Evolutionary conservation across 2,329 filamentous ascomycete species (phyloP).

Genomic region (Didymellaceae sp.): DNA sequence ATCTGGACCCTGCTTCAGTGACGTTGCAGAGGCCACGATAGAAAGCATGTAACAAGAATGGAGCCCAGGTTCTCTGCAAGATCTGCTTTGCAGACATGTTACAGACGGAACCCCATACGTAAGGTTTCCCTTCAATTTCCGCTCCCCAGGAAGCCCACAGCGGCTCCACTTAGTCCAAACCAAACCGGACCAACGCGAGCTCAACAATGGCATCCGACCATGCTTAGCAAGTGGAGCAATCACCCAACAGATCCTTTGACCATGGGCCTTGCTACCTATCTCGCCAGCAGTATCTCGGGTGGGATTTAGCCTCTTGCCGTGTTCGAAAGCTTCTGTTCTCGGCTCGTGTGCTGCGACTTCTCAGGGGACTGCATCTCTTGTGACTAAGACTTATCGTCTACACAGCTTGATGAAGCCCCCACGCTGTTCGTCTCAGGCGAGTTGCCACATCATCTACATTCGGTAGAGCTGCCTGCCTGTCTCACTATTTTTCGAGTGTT

Average conservation of each 20-base stretch:
- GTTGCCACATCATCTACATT: too few relatives aligned
- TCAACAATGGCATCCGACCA: constrained; percentile 25
- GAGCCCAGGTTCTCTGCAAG: background rate
- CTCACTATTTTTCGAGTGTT: background rate
- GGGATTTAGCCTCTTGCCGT: background rate
- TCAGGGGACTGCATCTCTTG: background rate
- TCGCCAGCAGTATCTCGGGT: constrained; percentile 8
- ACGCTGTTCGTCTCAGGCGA: background rate
- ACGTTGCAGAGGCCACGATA: constrained; percentile 12
- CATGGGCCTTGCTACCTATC: background rate
- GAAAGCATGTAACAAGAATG: background rate
- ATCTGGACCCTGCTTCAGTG: constrained; percentile 6
- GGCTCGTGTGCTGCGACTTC: background rate
- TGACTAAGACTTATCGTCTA: constrained; percentile 7
- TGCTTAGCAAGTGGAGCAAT: constrained; percentile 11
- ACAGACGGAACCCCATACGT: constrained; percentile 11
- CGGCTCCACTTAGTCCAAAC: constrained; percentile 28
- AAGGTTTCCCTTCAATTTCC: constrained; percentile 18
- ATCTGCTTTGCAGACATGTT: background rate
- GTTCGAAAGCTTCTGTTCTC: background rate
- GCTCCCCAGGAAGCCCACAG: constrained; percentile 20
- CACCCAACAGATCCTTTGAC: constrained; percentile 15
- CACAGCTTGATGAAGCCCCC: background rate
- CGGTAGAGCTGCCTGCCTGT: too few relatives aligned
- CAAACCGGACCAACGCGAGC: constrained; percentile 21